A percentile compares a stretch with the other conserved stretches of the same genome.
These are phyloP conservation scores for Balansia obtecta DNA, from an alignment of 2,329 filamentous ascomycete species.

Conservation along the genomic window DNA sequence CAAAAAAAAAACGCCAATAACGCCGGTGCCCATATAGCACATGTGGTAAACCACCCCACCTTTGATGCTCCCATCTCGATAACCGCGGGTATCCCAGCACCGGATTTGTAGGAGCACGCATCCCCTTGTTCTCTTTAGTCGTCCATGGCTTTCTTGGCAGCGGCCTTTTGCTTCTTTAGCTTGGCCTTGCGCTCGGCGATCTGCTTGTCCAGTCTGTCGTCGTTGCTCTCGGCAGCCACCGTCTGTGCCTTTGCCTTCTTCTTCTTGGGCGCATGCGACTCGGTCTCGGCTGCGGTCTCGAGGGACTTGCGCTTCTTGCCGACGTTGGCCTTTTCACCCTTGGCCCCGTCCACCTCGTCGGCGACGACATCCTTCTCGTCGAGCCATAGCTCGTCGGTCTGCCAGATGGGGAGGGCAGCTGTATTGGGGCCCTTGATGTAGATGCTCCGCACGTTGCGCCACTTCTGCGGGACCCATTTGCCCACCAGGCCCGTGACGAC, in stretches of 20 bases:
- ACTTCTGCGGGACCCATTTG: conserved; percentile 74
- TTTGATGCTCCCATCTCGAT: background rate
- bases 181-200: conserved; percentile 46
- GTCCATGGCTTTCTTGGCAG: conserved; percentile 39
- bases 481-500: conserved; percentile 59
- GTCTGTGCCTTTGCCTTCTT: conserved; percentile 22
- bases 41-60: conserved; percentile 6
- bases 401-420: conserved; percentile 83
- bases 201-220: conserved; percentile 43
- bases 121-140: conserved; percentile 16
- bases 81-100: no score
- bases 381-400: conserved; percentile 83
- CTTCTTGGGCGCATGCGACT: conserved; percentile 27
- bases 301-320: conserved; percentile 53
- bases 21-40: conserved; percentile 16
- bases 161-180: conserved; percentile 46
- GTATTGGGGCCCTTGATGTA: conserved; percentile 89
- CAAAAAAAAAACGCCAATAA: conserved; percentile 21
- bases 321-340: conserved; percentile 41
- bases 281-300: conserved; percentile 24
- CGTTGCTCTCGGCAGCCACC: conserved; percentile 31
- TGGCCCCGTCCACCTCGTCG: conserved; percentile 37
- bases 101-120: no score
- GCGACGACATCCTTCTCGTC: conserved; percentile 65
- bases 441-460: conserved; percentile 72